phyloP scores from a whole-genome alignment of 495 filamentous ascomycete species.

The Lentithecium fluviatile region DNA sequence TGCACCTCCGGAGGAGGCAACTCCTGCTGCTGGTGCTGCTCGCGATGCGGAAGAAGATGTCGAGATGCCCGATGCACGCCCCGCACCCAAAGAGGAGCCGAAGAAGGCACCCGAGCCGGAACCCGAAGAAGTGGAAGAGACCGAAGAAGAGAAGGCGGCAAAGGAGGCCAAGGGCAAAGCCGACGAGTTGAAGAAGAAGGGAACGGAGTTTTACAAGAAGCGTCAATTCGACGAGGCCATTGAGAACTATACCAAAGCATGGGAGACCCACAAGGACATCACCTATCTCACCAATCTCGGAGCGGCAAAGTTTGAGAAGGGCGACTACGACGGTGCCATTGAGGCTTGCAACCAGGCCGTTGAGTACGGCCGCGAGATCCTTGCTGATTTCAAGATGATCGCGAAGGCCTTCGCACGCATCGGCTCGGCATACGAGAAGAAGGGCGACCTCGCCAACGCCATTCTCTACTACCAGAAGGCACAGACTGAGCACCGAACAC shows the following conservation, averaged over 20 bases:
- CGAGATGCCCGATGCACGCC: slow-evolving; percentile 70
- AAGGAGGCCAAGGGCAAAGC: slow-evolving; percentile 89
- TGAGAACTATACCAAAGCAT: slow-evolving; percentile 92
- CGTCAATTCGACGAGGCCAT: slow-evolving; percentile 91
- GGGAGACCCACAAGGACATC: slow-evolving; percentile 92
- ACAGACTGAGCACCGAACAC: slow-evolving; percentile 93
- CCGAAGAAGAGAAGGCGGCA: slow-evolving; percentile 78
- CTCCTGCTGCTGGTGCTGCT: slow-evolving; percentile 43
- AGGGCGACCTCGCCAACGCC: slow-evolving; percentile 73
- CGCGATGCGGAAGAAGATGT: slow-evolving; percentile 69
- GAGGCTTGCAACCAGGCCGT: slow-evolving; percentile 83
- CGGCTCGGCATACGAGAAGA: slow-evolving; percentile 85
- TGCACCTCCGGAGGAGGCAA: slow-evolving; percentile 52
- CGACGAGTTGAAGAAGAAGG: slow-evolving; percentile 90
- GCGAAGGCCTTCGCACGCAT: slow-evolving; percentile 94
- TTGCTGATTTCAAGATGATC: slow-evolving; percentile 94
- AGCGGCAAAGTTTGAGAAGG: slow-evolving; percentile 94
- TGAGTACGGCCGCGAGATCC: slow-evolving; percentile 79
- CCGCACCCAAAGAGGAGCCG: slow-evolving; percentile 50
- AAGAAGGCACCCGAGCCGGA: slow-evolving; percentile 60
- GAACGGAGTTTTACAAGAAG: slow-evolving; percentile 97
- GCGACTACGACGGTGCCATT: slow-evolving; percentile 82
- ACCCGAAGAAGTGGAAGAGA: slow-evolving; percentile 62
- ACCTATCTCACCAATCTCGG: slow-evolving; percentile 96
- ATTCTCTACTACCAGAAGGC: slow-evolving; percentile 91